phyloP scores from a whole-genome alignment of 345 rosid species.

The Citrus inodora region DNA sequence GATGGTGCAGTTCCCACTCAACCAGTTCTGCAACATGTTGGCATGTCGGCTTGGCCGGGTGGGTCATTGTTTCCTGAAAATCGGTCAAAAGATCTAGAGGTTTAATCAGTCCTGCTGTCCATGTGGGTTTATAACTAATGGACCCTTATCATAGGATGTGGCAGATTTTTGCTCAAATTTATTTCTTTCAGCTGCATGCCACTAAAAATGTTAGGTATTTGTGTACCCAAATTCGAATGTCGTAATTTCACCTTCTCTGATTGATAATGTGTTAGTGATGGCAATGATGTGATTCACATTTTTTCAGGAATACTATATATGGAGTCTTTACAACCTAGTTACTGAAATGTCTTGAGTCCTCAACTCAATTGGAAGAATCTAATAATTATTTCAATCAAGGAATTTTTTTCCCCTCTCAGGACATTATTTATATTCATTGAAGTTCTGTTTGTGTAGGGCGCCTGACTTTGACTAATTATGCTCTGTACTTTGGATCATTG shows the following conservation, averaged over 20 bases:
- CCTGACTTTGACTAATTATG: constrained; percentile 74
- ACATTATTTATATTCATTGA: constrained; percentile 18
- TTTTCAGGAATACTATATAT: neutral
- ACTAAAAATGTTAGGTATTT: neutral
- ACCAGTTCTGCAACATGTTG: constrained; percentile 91
- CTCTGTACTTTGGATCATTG: constrained; percentile 84
- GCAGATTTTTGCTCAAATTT: neutral
- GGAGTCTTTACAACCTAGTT: neutral
- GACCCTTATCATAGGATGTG: neutral
- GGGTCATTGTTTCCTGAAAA: constrained; percentile 12
- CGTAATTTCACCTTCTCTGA: neutral
- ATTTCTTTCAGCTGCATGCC: neutral
- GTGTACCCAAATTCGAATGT: neutral
- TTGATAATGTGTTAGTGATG: neutral
- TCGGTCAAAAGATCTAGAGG: neutral
- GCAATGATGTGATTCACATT: neutral
- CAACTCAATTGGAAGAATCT: constrained; percentile 9
- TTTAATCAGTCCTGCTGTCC: neutral
- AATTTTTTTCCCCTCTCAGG: neutral
- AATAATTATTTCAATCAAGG: neutral
- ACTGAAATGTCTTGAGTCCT: constrained; percentile 2
- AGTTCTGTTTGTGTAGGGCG: constrained; percentile 57
- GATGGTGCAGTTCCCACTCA: constrained; percentile 88
- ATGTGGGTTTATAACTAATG: neutral
- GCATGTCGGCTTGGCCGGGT: constrained; percentile 98